Conservation (phyloP, 768 basidiomycete species). For the Pisolithus albus region DNA sequence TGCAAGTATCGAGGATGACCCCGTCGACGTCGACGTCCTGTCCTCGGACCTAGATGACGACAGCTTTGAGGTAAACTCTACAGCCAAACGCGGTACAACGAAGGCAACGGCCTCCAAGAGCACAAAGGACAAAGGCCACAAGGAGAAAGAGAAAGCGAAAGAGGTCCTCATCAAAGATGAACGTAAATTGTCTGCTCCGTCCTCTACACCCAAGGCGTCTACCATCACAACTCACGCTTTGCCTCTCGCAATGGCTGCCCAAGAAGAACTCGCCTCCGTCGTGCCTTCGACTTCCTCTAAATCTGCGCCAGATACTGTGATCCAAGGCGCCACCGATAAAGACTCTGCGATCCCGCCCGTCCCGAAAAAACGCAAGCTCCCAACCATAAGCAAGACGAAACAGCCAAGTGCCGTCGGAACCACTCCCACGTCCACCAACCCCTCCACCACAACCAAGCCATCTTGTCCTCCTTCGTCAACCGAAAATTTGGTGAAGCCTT, state of each 20-base stretch:
- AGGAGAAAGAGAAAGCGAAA: conserved; percentile 29
- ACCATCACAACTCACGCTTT: conserved; percentile 30
- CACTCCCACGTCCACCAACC: conserved; percentile 13
- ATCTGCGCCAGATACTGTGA: conserved; percentile 6
- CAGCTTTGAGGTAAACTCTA: conserved; percentile 19
- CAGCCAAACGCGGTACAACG: conserved; percentile 20
- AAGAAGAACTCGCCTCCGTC: conserved; percentile 20
- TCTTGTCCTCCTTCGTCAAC: background rate
- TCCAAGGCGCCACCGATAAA: conserved; percentile 24
- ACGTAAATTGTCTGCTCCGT: conserved; percentile 23
- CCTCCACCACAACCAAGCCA: conserved; percentile 20
- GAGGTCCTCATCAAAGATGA: conserved; percentile 38
- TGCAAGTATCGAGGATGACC: conserved; percentile 18
- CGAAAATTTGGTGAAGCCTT: conserved; percentile 22
- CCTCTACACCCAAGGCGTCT: conserved; percentile 17
- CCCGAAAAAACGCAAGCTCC: conserved; percentile 59
- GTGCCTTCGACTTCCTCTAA: background rate
- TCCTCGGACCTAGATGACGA: conserved; percentile 21
- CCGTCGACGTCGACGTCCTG: conserved; percentile 19
- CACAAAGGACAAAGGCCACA: conserved; percentile 25
- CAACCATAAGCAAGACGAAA: conserved; percentile 65
- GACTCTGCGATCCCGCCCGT: conserved; percentile 15
- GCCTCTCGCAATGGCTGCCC: conserved; percentile 21
- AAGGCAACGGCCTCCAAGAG: conserved; percentile 19
- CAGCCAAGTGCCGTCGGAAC: conserved; percentile 18